Conservation (phyloP, 2,329 filamentous ascomycete species). For the Fusarium transvaalense region DNA sequence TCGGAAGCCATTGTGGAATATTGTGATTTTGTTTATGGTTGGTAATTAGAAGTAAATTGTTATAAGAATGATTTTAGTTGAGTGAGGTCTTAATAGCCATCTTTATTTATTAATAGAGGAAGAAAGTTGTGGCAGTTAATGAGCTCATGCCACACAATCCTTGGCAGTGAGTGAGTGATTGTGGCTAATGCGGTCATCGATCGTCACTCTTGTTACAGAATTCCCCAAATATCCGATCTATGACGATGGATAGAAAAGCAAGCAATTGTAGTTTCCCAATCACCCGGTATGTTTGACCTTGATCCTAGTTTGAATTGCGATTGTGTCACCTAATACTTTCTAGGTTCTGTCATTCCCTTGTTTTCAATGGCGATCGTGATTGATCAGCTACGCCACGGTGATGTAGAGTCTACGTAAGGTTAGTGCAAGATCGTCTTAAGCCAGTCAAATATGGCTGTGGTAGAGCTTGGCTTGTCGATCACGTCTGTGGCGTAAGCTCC, state of each 20-base stretch:
- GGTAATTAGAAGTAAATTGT: too few species aligned
- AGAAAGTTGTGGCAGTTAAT: not conserved
- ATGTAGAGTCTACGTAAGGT: not conserved
- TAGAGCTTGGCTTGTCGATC: not conserved
- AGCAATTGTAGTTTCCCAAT: not conserved
- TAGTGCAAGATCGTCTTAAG: not conserved
- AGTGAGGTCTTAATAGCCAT: not conserved
- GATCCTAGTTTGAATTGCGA: not conserved
- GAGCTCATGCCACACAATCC: constrained; percentile 1
- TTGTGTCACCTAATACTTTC: not conserved
- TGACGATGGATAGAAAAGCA: constrained; percentile 9
- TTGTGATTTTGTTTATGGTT: not conserved
- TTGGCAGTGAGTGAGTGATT: not conserved
- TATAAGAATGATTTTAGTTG: not conserved
- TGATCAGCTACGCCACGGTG: not conserved
- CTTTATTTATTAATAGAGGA: not conserved
- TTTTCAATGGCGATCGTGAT: not conserved
- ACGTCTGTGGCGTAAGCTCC: constrained; percentile 4
- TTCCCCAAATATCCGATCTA: not conserved
- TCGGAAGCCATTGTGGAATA: constrained; percentile 19
- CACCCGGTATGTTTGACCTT: not conserved
- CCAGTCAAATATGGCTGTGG: not conserved
- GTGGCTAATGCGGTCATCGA: constrained; percentile 24
- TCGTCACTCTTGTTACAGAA: constrained; percentile 3
- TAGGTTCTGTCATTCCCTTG: not conserved